These are phyloP conservation scores for Thermothelomyces thermophilus DNA, from an alignment of 2,329 filamentous ascomycete genomes.

Conservation along the genomic window DNA sequence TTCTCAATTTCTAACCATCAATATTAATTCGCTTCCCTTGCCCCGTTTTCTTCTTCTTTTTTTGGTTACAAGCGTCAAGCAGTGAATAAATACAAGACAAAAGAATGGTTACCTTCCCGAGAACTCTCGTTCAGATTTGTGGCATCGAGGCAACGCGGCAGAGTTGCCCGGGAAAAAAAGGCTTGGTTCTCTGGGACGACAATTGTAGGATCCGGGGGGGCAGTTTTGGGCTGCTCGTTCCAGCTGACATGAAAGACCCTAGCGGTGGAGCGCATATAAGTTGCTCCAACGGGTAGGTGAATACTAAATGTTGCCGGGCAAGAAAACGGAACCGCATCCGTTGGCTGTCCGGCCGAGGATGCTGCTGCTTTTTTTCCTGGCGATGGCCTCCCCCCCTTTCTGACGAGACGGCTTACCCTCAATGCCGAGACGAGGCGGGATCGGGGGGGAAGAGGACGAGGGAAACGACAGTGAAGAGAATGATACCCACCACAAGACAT, in stretches of 20 bases:
- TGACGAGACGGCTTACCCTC: conserved; percentile 30
- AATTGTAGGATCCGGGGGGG: not conserved
- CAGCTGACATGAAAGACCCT: not conserved
- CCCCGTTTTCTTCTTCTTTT: conserved; percentile 6
- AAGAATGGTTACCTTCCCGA: conserved; percentile 8
- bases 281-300: not conserved
- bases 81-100: conserved; percentile 13
- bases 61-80: conserved; percentile 1
- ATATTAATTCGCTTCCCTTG: conserved; percentile 13
- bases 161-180: not conserved
- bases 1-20: conserved; percentile 3
- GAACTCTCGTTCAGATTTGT: not conserved
- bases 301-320: conserved; percentile 1
- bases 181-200: not conserved
- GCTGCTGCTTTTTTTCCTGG: not conserved
- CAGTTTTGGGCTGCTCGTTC: not conserved
- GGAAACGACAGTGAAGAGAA: conserved; percentile 21
- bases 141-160: not conserved
- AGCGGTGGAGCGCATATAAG: not conserved
- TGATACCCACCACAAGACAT: conserved; percentile 43
- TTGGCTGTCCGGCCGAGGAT: not conserved
- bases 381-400: conserved; percentile 23
- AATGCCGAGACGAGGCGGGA: conserved; percentile 21
- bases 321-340: not conserved
- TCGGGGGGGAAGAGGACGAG: conserved; percentile 19